Evolutionary conservation across 1,284 basidiomycete genomes (phyloP).

Genomic region (Pseudozyma hubeiensis): DNA sequence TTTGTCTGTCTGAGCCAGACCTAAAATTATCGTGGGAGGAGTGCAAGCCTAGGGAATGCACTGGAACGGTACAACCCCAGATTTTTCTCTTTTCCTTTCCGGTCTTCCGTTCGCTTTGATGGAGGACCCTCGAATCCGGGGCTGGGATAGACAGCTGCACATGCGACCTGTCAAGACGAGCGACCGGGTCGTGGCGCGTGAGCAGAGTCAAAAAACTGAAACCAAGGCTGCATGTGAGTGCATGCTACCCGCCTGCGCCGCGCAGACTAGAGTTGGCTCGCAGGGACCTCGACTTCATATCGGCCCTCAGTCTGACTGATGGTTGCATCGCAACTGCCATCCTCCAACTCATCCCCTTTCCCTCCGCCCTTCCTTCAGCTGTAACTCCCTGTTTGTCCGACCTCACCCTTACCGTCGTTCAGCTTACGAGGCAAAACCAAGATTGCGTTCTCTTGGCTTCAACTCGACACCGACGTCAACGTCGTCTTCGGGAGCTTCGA

Average conservation of each 20-base stretch:
- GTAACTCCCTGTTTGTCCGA: too few species aligned
- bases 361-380: background rate
- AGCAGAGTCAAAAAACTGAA: too few species aligned
- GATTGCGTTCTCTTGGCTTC: too few species aligned
- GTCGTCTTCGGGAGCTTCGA: too few species aligned
- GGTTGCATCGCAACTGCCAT: background rate
- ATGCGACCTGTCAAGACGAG: slow-evolving; percentile 16
- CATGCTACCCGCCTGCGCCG: background rate
- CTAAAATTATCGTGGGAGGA: background rate
- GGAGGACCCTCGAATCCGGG: slow-evolving; percentile 20
- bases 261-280: background rate
- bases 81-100: background rate
- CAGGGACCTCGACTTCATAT: slow-evolving; percentile 5
- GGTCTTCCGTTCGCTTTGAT: background rate
- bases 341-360: background rate
- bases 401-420: background rate
- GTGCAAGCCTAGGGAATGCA: too few species aligned
- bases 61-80: slow-evolving; percentile 1
- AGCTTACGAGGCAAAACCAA: too few species aligned
- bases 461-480: too few species aligned
- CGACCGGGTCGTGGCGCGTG: background rate
- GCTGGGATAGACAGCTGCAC: slow-evolving; percentile 1
- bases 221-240: too few species aligned
- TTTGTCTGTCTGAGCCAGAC: background rate
- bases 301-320: background rate